A percentile compares a stretch with the other conserved stretches of the same genome.
phyloP scores from a whole-genome alignment of 208 protist species.

The Angomonas ambiguus region DNA sequence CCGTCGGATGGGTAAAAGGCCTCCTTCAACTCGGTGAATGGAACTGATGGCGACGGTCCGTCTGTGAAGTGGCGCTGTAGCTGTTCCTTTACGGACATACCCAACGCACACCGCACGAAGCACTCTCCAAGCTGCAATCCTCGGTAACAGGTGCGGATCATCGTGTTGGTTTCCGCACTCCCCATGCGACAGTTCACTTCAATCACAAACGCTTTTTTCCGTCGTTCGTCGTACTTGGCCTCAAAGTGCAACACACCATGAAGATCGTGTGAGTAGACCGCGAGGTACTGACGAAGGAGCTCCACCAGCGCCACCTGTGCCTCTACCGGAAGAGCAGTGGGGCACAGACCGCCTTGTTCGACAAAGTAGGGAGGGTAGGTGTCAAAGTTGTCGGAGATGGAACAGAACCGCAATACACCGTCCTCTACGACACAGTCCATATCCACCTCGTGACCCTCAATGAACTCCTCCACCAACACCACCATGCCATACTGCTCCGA shows the following conservation, averaged over 20 bases:
- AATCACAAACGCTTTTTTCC: slow-evolving; percentile 50
- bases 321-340: slow-evolving; percentile 18
- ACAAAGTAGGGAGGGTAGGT: slow-evolving; percentile 57
- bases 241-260: slow-evolving; percentile 82
- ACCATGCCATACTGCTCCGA: slow-evolving; percentile 9
- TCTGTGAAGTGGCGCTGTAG: slow-evolving; percentile 16
- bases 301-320: slow-evolving; percentile 35
- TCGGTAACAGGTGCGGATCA: slow-evolving; percentile 53
- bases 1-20: slow-evolving; percentile 31
- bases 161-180: slow-evolving; percentile 73
- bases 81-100: slow-evolving; percentile 32
- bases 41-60: neutral
- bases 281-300: slow-evolving; percentile 43
- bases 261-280: slow-evolving; percentile 21
- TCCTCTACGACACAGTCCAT: slow-evolving; percentile 71
- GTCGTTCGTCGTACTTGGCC: slow-evolving; percentile 66
- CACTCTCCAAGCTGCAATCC: slow-evolving; percentile 58
- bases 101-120: slow-evolving; percentile 61
- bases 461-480: slow-evolving; percentile 72
- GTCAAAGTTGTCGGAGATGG: slow-evolving; percentile 77
- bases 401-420: slow-evolving; percentile 46
- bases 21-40: slow-evolving; percentile 20
- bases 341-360: slow-evolving; percentile 65
- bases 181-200: slow-evolving; percentile 83
- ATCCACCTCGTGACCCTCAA: slow-evolving; percentile 77